These are phyloP conservation scores for Porodaedalea pini DNA, from an alignment of 1,284 basidiomycete species.

Conservation along the genomic window DNA sequence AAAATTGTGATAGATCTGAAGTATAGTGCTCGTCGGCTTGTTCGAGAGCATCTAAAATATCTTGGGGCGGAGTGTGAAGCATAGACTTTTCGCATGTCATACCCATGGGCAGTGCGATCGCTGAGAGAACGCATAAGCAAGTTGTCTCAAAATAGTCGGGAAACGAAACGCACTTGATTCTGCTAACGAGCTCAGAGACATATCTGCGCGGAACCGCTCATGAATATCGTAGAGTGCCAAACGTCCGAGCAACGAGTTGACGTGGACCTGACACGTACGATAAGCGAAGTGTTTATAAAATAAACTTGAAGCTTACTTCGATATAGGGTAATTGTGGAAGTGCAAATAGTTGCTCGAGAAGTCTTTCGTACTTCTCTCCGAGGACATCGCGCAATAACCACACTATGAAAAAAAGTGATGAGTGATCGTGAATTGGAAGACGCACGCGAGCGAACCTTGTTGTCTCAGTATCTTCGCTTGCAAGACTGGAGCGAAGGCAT, in stretches of 20 bases:
- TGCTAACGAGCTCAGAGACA: slow-evolving; percentile 81
- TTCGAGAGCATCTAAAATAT: slow-evolving; percentile 59
- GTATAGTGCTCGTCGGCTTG: slow-evolving; percentile 70
- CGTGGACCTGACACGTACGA: slow-evolving; percentile 52
- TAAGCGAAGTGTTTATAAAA: not conserved
- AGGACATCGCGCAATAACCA: slow-evolving; percentile 67
- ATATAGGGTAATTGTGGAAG: slow-evolving; percentile 55
- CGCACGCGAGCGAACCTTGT: slow-evolving; percentile 53
- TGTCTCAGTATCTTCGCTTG: slow-evolving; percentile 67
- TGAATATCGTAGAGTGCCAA: slow-evolving; percentile 74
- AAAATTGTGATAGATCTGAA: slow-evolving; percentile 57
- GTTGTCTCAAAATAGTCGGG: not conserved
- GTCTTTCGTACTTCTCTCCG: slow-evolving; percentile 49
- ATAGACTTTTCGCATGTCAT: slow-evolving; percentile 49
- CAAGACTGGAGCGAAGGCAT: slow-evolving; percentile 64
- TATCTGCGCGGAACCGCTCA: slow-evolving; percentile 73
- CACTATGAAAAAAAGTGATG: slow-evolving; percentile 41
- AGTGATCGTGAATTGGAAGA: slow-evolving; percentile 9
- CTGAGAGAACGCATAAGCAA: slow-evolving; percentile 40
- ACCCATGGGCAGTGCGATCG: slow-evolving; percentile 81
- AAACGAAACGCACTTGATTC: slow-evolving; percentile 67
- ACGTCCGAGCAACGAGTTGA: slow-evolving; percentile 68
- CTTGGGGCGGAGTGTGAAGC: slow-evolving; percentile 47
- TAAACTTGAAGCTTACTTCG: slow-evolving; percentile 42
- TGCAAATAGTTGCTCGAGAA: slow-evolving; percentile 57